These are phyloP conservation scores for Didymella pomorum DNA, from an alignment of 2,329 filamentous ascomycete species.

Conservation along the genomic window DNA sequence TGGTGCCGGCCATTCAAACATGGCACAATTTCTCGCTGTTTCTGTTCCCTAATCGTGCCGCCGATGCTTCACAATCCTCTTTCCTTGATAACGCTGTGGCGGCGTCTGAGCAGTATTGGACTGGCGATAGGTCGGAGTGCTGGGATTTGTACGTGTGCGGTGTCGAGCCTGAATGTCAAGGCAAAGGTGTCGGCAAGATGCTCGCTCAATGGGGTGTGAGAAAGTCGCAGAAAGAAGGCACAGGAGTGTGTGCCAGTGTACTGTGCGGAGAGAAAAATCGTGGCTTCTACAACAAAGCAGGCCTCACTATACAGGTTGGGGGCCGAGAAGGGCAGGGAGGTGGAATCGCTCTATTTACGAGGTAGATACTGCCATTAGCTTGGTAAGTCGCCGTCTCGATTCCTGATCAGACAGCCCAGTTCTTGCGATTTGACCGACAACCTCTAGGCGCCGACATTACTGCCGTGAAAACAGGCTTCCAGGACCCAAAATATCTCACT, in stretches of 20 bases:
- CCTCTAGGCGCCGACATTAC: not conserved
- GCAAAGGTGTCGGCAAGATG: conserved; percentile 48
- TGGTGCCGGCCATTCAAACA: conserved; percentile 19
- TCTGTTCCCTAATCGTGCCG: conserved; percentile 41
- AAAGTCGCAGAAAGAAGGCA: conserved; percentile 42
- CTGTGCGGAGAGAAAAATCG: conserved; percentile 44
- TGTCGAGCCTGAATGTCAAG: conserved; percentile 47
- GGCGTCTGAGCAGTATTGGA: conserved; percentile 34
- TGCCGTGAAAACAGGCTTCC: not conserved
- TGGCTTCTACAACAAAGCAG: conserved; percentile 37
- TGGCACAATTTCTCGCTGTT: conserved; percentile 26
- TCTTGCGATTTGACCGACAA: not conserved
- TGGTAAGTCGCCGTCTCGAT: not conserved
- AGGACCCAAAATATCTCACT: not conserved
- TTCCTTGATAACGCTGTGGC: conserved; percentile 35
- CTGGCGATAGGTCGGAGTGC: conserved; percentile 36
- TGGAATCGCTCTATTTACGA: conserved; percentile 35
- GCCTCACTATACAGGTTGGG: conserved; percentile 27
- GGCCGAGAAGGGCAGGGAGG: conserved; percentile 5
- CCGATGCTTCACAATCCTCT: conserved; percentile 29
- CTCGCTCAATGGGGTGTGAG: conserved; percentile 51
- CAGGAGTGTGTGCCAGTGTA: conserved; percentile 36
- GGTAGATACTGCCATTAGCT: not conserved
- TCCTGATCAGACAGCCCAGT: not conserved
- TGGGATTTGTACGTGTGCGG: conserved; percentile 43